phyloP scores from a whole-genome alignment of 78 protist species.

The Guillardia theta region DNA sequence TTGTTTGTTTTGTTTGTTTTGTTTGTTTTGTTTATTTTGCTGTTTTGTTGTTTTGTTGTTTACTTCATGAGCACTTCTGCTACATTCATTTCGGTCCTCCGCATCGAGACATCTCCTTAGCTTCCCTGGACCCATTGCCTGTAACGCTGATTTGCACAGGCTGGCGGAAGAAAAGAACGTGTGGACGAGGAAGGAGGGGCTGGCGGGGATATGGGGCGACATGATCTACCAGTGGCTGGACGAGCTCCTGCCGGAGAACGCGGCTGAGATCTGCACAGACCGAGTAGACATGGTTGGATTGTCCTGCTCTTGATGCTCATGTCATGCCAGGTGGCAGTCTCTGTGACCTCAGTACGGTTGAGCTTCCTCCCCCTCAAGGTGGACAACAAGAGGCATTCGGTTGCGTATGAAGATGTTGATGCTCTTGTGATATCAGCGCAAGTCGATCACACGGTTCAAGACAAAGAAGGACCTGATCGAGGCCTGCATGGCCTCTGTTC shows the following conservation, averaged over 20 bases:
- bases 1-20: too few relatives aligned
- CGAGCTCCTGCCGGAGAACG: neutral
- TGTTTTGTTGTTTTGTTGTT: too few relatives aligned
- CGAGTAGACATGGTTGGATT: neutral
- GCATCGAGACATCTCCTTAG: too few relatives aligned
- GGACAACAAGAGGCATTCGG: neutral
- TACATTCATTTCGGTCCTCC: too few relatives aligned
- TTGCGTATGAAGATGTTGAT: neutral
- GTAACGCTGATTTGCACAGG: too few relatives aligned
- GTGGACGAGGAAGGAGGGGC: neutral
- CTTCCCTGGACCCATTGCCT: too few relatives aligned
- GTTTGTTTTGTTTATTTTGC: too few relatives aligned
- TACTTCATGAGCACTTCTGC: too few relatives aligned
- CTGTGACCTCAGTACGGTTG: neutral
- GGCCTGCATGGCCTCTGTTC: conserved; percentile 29
- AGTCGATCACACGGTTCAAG: neutral
- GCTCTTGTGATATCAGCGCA: neutral
- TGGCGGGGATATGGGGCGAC: neutral
- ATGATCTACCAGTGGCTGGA: conserved; percentile 7
- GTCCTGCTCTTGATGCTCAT: neutral
- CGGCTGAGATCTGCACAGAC: neutral
- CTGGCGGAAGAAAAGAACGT: neutral
- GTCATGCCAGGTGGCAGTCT: neutral
- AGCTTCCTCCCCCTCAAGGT: neutral
- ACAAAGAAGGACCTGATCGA: neutral